A percentile compares a stretch with the other conserved stretches of the same genome.
Conservation (phyloP, 805 yeast species). For the Zygotorulaspora florentina region DNA sequence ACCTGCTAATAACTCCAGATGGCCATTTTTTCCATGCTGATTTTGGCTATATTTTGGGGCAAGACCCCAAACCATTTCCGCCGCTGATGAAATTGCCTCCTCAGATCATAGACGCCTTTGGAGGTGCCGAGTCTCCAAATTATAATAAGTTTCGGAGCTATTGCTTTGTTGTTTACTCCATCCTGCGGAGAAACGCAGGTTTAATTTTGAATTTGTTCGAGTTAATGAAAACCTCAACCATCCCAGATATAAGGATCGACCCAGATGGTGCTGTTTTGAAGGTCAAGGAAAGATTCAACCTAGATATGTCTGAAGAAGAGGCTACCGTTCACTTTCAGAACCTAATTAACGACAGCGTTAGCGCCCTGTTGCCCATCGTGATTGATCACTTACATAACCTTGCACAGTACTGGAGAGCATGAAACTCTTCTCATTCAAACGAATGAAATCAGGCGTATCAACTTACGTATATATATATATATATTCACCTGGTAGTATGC, state of each 20-base stretch:
- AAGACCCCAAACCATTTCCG: slow-evolving; percentile 98
- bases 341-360: slow-evolving; percentile 89
- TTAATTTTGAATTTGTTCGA: slow-evolving; percentile 87
- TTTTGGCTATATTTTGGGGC: slow-evolving; percentile 92
- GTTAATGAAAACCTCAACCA: slow-evolving; percentile 87
- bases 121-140: slow-evolving; percentile 82
- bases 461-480: not conserved
- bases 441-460: not conserved
- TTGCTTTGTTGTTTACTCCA: slow-evolving; percentile 91
- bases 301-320: slow-evolving; percentile 92
- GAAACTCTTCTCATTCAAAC: slow-evolving; percentile 1
- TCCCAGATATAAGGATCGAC: slow-evolving; percentile 84
- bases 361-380: slow-evolving; percentile 89
- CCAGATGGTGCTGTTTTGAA: slow-evolving; percentile 83
- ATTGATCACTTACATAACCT: slow-evolving; percentile 91
- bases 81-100: slow-evolving; percentile 97
- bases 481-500: not conserved
- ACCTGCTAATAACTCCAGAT: slow-evolving; percentile 73
- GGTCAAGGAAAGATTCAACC: slow-evolving; percentile 89
- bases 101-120: slow-evolving; percentile 96
- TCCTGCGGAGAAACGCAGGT: slow-evolving; percentile 83
- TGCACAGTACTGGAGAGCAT: slow-evolving; percentile 98
- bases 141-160: slow-evolving; percentile 84
- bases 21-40: slow-evolving; percentile 96
- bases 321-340: slow-evolving; percentile 94